Evolutionary conservation across 2,329 filamentous ascomycete species (phyloP).

Genomic region (Neofusicoccum sp.): DNA sequence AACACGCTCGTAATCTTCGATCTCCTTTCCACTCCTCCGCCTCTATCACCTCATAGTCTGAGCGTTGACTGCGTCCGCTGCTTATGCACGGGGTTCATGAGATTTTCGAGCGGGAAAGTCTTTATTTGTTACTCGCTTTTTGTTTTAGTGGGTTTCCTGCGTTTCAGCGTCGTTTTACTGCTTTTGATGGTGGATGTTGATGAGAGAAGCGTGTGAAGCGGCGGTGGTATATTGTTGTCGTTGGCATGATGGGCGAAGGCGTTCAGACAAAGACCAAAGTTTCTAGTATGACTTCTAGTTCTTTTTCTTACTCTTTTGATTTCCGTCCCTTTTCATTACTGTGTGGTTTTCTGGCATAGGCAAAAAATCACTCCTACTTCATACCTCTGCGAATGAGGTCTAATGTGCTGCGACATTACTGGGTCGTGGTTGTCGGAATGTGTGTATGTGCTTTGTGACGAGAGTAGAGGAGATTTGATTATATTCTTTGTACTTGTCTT

Average conservation of each 20-base stretch:
- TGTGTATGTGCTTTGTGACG: too few species aligned
- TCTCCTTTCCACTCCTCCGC: not conserved
- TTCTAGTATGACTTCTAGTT: conserved; percentile 12
- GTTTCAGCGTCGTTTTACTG: conserved; percentile 18
- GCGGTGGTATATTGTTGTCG: not conserved
- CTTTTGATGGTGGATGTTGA: conserved; percentile 10
- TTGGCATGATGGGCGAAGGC: conserved; percentile 17
- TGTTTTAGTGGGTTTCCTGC: conserved; percentile 8
- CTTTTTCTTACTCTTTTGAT: not conserved
- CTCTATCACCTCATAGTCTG: conserved; percentile 12
- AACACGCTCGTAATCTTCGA: not conserved
- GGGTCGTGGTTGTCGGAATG: too few species aligned
- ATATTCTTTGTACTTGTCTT: too few species aligned
- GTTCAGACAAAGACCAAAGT: conserved; percentile 19
- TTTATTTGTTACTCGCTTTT: not conserved
- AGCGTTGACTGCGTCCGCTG: conserved; percentile 9
- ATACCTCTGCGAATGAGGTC: not conserved
- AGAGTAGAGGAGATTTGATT: too few species aligned
- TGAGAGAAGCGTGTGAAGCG: not conserved
- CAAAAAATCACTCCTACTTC: conserved; percentile 7
- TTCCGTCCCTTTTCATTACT: not conserved
- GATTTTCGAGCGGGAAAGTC: not conserved
- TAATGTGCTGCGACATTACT: not conserved
- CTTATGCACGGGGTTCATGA: not conserved
- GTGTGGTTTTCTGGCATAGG: conserved; percentile 3